Percentiles rank a stretch among this genome's conserved stretches.
phyloP scores from a whole-genome alignment of 129 eudicot species.

The Centrapalus pauciflorus region DNA sequence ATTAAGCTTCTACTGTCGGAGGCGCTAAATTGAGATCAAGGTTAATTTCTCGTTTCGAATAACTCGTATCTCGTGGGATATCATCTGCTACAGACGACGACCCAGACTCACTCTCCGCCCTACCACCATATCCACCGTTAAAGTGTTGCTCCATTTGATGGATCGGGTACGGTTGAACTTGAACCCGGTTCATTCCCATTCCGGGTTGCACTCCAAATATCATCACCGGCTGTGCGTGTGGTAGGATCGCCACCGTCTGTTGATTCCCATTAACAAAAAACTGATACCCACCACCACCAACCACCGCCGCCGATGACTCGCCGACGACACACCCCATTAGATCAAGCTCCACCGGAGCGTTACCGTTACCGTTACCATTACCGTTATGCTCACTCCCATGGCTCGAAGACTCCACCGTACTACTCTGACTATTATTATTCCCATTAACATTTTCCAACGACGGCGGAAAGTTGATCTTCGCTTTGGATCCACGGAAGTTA shows the following conservation, averaged over 20 bases:
- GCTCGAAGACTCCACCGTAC: conserved; percentile 56
- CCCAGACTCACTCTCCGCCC: conserved; percentile 45
- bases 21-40: conserved; percentile 65
- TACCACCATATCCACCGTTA: conserved; percentile 30
- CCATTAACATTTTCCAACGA: conserved; percentile 5
- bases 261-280: conserved; percentile 12
- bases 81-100: conserved; percentile 51
- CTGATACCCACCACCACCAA: conserved; percentile 18
- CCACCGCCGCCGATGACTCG: not conserved
- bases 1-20: conserved; percentile 35
- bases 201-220: conserved; percentile 14
- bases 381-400: conserved; percentile 25
- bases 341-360: conserved; percentile 48
- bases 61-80: conserved; percentile 24
- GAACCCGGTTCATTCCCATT: conserved; percentile 4
- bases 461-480: conserved; percentile 55
- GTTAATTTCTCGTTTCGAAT: conserved; percentile 34
- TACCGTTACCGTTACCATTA: no score
- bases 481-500: conserved; percentile 61
- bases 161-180: conserved; percentile 12
- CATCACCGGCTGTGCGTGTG: conserved; percentile 17
- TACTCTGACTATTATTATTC: conserved; percentile 37
- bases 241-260: conserved; percentile 2
- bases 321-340: conserved; percentile 45
- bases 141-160: conserved; percentile 16